phyloP scores from a whole-genome alignment of 768 basidiomycete genomes.

The Kwoniella botswanensis region DNA sequence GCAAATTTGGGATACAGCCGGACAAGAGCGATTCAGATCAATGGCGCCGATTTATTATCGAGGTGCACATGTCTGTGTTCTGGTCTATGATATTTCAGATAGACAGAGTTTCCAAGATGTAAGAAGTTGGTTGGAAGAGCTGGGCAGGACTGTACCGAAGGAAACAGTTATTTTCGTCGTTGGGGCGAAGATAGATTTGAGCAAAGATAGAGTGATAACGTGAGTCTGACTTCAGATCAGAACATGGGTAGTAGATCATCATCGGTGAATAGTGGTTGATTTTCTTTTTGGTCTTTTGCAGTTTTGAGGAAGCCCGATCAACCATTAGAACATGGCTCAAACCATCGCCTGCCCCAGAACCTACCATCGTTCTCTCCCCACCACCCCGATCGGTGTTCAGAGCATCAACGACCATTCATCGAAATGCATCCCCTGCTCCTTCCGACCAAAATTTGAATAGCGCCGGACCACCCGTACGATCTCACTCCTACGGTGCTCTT shows the following conservation, averaged over 20 bases:
- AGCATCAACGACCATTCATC: slow-evolving; percentile 15
- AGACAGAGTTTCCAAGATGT: slow-evolving; percentile 50
- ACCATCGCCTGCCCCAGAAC: slow-evolving; percentile 30
- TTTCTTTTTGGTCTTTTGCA: background rate
- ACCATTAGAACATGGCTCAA: slow-evolving; percentile 41
- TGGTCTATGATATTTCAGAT: slow-evolving; percentile 52
- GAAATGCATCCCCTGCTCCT: slow-evolving; percentile 9
- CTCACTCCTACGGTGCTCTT: slow-evolving; percentile 36
- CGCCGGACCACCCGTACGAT: slow-evolving; percentile 28
- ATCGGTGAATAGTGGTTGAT: too few species aligned
- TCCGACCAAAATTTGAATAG: slow-evolving; percentile 4
- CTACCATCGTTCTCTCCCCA: slow-evolving; percentile 27
- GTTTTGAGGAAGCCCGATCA: slow-evolving; percentile 38
- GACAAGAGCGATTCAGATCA: slow-evolving; percentile 55
- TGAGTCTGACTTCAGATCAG: slow-evolving; percentile 18
- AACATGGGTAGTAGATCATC: too few species aligned
- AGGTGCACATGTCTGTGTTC: slow-evolving; percentile 51
- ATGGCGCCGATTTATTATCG: slow-evolving; percentile 57
- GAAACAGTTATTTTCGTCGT: slow-evolving; percentile 53
- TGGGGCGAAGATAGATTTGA: slow-evolving; percentile 48
- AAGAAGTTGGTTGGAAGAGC: slow-evolving; percentile 49
- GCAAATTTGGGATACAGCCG: slow-evolving; percentile 58
- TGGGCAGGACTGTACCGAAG: slow-evolving; percentile 47
- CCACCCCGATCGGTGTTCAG: slow-evolving; percentile 26
- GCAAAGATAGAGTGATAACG: slow-evolving; percentile 35